Base-by-base conservation (phyloP, 768 basidiomycete species). In the Phylloporus sp. region DNA sequence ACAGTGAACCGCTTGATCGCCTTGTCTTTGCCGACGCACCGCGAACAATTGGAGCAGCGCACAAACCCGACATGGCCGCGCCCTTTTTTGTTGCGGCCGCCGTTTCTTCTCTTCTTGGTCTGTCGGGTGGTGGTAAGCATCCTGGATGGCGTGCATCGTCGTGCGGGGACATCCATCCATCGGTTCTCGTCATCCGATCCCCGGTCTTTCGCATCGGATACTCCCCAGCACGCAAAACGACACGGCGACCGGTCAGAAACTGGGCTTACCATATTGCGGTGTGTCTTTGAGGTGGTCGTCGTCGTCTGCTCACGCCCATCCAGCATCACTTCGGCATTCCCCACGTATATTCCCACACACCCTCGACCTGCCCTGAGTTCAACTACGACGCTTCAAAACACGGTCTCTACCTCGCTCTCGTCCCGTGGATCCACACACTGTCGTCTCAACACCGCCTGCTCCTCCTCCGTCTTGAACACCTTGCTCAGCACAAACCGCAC, bases 51-150 rank as follows among this genome's bases (percentile, higher is more conserved):
- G 61, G 94, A 95, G 82, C 97, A 99, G 66, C 97, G 89, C 70
- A 99, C 82, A 72, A 90, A 91, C 58, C 73, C 80, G 72, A 93
- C 91, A 75, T 97, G 94, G 72, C 95, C 97, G 68, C 97, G 93
- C 66, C 95, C 93, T 72, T 95, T 91, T 82, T 97, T 97, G 93
- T 97, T 97, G 67, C 97, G 93, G 62, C 95, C 97, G 70, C 87
- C 87, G 81, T 91, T 93, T 90, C 95, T 88, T 91, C 95, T 87
- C 80, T 97, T 97, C 82, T 95, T 95, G 63, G 94, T 97, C 95
- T 95, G 70, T 50, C 59, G 36, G 12, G 28, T 2, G 12, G 15
- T 11, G 50, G 49, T 55, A 50, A 41, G 40, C 40, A 36, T 27
- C 47, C 42, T 12, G 36, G 35, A 15, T 15, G 2, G 15, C 34